phyloP scores from a whole-genome alignment of 192 early-diverging fungal species.

The Jimgerdemannia lactiflua region DNA sequence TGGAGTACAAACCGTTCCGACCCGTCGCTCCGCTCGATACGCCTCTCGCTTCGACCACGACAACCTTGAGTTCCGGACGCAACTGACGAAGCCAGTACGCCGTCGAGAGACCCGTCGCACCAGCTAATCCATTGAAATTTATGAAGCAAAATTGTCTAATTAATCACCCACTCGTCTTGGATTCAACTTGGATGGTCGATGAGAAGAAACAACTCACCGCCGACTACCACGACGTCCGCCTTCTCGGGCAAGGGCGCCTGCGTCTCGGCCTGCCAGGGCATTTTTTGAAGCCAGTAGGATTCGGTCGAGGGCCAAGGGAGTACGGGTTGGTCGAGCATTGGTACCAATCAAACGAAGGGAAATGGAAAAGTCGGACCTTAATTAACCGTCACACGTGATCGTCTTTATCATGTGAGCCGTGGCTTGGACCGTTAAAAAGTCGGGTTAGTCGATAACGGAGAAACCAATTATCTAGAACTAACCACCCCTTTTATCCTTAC shows the following conservation, averaged over 20 bases:
- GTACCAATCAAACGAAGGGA: neutral
- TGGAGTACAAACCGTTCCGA: conserved; percentile 37
- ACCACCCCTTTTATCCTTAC: no score
- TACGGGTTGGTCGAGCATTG: neutral
- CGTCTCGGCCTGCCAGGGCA: neutral
- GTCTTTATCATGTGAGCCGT: no score
- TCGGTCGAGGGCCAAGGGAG: neutral
- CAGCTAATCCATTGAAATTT: conserved; percentile 12
- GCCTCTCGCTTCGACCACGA: conserved; percentile 42
- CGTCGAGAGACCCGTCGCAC: conserved; percentile 37
- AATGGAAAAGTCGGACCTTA: no score
- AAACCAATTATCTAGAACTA: no score
- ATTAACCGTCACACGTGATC: no score
- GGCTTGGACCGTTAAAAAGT: no score
- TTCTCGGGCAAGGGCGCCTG: neutral
- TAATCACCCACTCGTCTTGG: neutral
- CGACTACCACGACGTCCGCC: conserved; percentile 24
- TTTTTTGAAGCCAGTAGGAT: neutral
- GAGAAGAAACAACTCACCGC: conserved; percentile 1
- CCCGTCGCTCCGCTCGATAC: conserved; percentile 54
- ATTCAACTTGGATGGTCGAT: neutral
- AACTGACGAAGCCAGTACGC: conserved; percentile 38
- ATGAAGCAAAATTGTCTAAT: neutral
- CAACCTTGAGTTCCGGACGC: conserved; percentile 23
- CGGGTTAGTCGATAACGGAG: no score